Conservation (phyloP, 2,329 filamentous ascomycete species). For the Sclerotinia borealis region DNA sequence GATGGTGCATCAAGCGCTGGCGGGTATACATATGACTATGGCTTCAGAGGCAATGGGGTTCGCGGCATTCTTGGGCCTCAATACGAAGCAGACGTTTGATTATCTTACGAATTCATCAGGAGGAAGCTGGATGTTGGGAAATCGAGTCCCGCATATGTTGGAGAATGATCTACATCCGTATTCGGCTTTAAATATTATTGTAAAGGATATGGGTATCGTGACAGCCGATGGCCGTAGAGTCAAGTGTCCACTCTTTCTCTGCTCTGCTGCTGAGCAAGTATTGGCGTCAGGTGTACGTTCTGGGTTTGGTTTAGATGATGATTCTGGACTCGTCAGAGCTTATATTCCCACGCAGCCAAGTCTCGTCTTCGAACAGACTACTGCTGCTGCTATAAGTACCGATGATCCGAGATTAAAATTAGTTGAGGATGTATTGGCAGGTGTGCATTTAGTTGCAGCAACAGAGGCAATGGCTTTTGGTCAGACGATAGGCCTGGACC, state of each 20-base stretch:
- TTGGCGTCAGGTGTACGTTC: slow-evolving; percentile 19
- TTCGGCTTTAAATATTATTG: slow-evolving; percentile 34
- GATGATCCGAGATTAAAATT: slow-evolving; percentile 37
- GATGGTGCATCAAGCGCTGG: slow-evolving; percentile 37
- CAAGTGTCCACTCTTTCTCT: slow-evolving; percentile 35
- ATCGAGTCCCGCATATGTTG: slow-evolving; percentile 48
- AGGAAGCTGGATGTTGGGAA: slow-evolving; percentile 49
- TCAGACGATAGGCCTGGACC: slow-evolving; percentile 46
- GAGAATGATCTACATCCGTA: slow-evolving; percentile 41
- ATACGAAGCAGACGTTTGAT: slow-evolving; percentile 39
- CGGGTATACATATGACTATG: slow-evolving; percentile 59
- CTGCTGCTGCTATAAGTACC: slow-evolving; percentile 10
- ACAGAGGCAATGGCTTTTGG: slow-evolving; percentile 53
- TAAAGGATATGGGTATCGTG: slow-evolving; percentile 34
- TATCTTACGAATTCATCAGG: slow-evolving; percentile 21
- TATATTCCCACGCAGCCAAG: slow-evolving; percentile 21
- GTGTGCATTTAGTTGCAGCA: slow-evolving; percentile 50
- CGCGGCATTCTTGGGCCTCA: slow-evolving; percentile 49
- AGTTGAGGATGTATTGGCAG: slow-evolving; percentile 49
- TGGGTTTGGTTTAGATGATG: slow-evolving; percentile 19
- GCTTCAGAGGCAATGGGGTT: slow-evolving; percentile 56
- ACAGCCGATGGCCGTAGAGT: slow-evolving; percentile 29
- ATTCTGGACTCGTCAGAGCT: slow-evolving; percentile 21
- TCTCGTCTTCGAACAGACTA: slow-evolving; percentile 21
- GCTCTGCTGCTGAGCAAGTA: slow-evolving; percentile 34